A percentile compares a stretch with the other conserved stretches of the same genome.
These are phyloP conservation scores for Elongisporangium senticosum DNA, from an alignment of 352 stramenopile species.

Conservation along the genomic window DNA sequence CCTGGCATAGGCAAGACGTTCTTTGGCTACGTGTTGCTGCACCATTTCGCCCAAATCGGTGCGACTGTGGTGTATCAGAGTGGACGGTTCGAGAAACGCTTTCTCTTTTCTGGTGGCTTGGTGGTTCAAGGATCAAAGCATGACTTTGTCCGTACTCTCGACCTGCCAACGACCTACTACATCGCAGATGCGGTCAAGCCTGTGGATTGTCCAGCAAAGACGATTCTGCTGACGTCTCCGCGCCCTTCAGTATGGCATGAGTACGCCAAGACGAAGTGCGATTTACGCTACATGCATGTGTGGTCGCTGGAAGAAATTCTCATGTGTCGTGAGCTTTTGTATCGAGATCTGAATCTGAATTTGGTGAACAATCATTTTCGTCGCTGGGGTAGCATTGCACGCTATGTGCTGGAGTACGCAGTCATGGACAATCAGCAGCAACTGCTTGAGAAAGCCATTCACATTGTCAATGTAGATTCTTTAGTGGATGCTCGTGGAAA, in stretches of 20 bases:
- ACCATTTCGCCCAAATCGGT: conserved; percentile 13
- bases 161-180: conserved; percentile 19
- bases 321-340: conserved; percentile 15
- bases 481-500: conserved; percentile 6
- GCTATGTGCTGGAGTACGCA: conserved; percentile 12
- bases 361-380: conserved; percentile 16
- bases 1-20: conserved; percentile 23
- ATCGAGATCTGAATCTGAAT: not conserved
- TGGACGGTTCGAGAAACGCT: conserved; percentile 2
- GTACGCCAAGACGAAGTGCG: conserved; percentile 23
- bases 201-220: conserved; percentile 15
- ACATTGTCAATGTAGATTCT: conserved; percentile 5
- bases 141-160: conserved; percentile 22
- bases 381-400: conserved; percentile 21
- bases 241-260: conserved; percentile 12
- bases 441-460: conserved; percentile 6
- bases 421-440: not conserved
- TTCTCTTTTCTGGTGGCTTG: conserved; percentile 5
- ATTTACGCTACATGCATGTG: conserved; percentile 16
- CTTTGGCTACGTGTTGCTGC: conserved; percentile 20
- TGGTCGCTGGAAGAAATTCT: conserved; percentile 19
- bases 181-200: conserved; percentile 24
- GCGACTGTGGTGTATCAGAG: conserved; percentile 24
- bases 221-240: conserved; percentile 21
- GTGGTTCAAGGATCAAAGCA: conserved; percentile 13